These are phyloP conservation scores for Pholiota conissans DNA, from an alignment of 768 basidiomycete species.

Conservation along the genomic window DNA sequence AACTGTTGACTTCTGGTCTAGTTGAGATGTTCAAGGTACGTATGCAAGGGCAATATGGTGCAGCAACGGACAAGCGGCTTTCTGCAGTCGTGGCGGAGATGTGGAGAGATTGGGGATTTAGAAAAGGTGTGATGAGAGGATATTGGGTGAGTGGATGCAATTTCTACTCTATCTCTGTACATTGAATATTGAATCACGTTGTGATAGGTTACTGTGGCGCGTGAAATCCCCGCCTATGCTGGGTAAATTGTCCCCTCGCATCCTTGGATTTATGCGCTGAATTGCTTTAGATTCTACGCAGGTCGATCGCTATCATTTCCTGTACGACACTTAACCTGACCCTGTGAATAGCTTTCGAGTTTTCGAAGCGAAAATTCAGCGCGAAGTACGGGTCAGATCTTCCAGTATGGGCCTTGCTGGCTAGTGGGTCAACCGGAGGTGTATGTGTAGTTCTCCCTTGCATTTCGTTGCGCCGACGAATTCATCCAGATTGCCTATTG, in stretches of 20 bases:
- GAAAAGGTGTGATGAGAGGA: constrained; percentile 91
- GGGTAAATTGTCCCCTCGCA: too few relatives aligned
- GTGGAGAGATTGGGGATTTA: constrained; percentile 86
- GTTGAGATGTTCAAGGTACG: constrained; percentile 99
- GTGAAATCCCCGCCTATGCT: constrained; percentile 97
- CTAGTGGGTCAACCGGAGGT: constrained; percentile 82
- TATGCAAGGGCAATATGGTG: constrained; percentile 96
- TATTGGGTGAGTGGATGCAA: constrained; percentile 96
- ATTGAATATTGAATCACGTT: background rate
- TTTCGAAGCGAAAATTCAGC: constrained; percentile 76
- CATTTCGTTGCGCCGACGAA: too few relatives aligned
- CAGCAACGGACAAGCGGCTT: constrained; percentile 74
- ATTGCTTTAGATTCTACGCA: constrained; percentile 59
- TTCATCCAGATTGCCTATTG: constrained; percentile 81
- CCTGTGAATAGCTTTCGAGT: constrained; percentile 77
- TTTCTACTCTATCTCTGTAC: background rate
- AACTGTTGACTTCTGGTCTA: constrained; percentile 22
- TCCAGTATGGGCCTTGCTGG: constrained; percentile 83
- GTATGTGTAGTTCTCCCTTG: too few relatives aligned
- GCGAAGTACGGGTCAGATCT: constrained; percentile 62
- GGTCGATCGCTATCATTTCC: constrained; percentile 37
- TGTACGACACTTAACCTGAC: background rate
- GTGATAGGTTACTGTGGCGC: constrained; percentile 76
- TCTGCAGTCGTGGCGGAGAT: constrained; percentile 73
- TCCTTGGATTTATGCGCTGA: too few relatives aligned